phyloP scores from a whole-genome alignment of 345 rosid species.

The Euphorbia peplus region DNA sequence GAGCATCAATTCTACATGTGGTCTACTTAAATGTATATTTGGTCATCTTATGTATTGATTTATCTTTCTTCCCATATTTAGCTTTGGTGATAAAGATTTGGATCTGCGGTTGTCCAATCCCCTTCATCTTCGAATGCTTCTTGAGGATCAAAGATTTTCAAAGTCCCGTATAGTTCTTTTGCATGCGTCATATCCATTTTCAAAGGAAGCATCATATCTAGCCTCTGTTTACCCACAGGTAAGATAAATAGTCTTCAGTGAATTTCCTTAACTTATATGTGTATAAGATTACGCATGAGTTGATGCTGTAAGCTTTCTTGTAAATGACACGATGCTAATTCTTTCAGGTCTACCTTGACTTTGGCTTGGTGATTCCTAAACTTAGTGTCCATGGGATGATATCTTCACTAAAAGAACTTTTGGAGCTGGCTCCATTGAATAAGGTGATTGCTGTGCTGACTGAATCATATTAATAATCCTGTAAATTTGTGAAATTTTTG shows the following conservation, averaged over 20 bases:
- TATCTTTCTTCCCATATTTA: constrained; percentile 20
- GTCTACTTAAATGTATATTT: not conserved
- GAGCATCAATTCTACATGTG: not conserved
- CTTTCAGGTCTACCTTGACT: constrained; percentile 83
- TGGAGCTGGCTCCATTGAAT: constrained; percentile 77
- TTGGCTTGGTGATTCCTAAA: constrained; percentile 93
- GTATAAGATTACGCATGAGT: not conserved
- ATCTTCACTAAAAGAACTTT: constrained; percentile 79
- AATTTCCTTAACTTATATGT: not conserved
- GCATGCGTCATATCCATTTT: constrained; percentile 95
- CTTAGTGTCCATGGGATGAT: constrained; percentile 87
- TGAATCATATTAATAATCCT: not conserved
- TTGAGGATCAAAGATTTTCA: constrained; percentile 76
- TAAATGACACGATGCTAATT: constrained; percentile 18
- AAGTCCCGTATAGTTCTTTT: constrained; percentile 70
- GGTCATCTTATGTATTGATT: constrained; percentile 7
- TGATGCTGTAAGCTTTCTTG: not conserved
- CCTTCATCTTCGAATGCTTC: constrained; percentile 68
- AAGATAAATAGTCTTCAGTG: constrained; percentile 8
- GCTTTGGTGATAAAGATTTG: constrained; percentile 91
- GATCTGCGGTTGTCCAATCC: constrained; percentile 89
- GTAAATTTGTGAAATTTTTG: not conserved
- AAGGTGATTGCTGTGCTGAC: constrained; percentile 53
- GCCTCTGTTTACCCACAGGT: constrained; percentile 90
- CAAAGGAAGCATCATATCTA: constrained; percentile 84